phyloP scores from a whole-genome alignment of 2,329 filamentous ascomycete species.

The Mycosphaerella sp. region DNA sequence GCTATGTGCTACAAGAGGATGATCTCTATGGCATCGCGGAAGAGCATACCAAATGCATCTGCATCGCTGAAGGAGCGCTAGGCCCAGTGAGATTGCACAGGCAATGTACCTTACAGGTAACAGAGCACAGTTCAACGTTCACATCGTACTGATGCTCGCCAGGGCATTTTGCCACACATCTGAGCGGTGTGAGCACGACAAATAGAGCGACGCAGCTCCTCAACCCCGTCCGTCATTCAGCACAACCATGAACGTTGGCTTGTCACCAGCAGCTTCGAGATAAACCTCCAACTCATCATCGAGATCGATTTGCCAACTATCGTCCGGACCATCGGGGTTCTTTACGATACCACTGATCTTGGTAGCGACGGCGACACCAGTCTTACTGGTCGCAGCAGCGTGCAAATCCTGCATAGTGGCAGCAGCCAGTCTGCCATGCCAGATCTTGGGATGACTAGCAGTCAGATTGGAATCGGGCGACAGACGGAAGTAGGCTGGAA shows the following conservation, averaged over 20 bases:
- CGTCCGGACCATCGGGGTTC: slow-evolving; percentile 49
- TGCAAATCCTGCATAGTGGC: slow-evolving; percentile 57
- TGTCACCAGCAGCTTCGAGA: slow-evolving; percentile 55
- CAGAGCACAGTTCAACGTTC: too few species aligned
- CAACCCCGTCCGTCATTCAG: slow-evolving; percentile 22
- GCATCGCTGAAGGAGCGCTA: too few species aligned
- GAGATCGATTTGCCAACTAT: slow-evolving; percentile 59
- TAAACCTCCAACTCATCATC: slow-evolving; percentile 69
- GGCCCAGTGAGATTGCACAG: too few species aligned
- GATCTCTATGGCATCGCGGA: too few species aligned
- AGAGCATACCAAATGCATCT: too few species aligned
- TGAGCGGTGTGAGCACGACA: too few species aligned
- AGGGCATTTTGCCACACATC: too few species aligned
- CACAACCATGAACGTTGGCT: slow-evolving; percentile 45
- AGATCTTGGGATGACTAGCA: slow-evolving; percentile 46
- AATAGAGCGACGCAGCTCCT: neutral
- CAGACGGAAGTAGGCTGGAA: slow-evolving; percentile 63
- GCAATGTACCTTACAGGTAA: too few species aligned
- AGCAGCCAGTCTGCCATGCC: slow-evolving; percentile 58
- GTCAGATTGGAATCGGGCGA: slow-evolving; percentile 56
- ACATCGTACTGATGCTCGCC: too few species aligned
- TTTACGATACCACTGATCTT: slow-evolving; percentile 20
- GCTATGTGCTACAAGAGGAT: too few species aligned
- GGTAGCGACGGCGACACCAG: slow-evolving; percentile 28
- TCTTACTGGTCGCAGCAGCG: slow-evolving; percentile 55